A percentile compares a stretch with the other conserved stretches of the same genome.
Evolutionary conservation across 768 basidiomycete genomes (phyloP).

Genomic region (Obba rivulosa): DNA sequence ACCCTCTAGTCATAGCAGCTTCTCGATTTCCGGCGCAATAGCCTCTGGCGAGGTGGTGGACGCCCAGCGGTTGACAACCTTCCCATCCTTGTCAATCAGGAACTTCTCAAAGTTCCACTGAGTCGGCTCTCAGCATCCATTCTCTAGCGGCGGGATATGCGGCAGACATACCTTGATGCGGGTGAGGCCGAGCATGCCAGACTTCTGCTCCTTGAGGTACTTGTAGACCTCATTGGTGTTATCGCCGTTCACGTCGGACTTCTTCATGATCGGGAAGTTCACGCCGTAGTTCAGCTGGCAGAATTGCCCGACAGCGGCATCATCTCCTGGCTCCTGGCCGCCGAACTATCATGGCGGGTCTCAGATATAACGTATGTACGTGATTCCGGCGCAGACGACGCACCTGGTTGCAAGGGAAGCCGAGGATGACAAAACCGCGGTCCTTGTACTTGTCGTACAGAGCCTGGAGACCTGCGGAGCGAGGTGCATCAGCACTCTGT

Average conservation of each 20-base stretch:
- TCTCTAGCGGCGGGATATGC: not conserved
- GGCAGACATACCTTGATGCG: slow-evolving; percentile 60
- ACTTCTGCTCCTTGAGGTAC: slow-evolving; percentile 78
- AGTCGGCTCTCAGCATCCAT: not conserved
- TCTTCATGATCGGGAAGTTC: slow-evolving; percentile 86
- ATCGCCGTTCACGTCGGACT: slow-evolving; percentile 90
- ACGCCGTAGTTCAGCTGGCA: slow-evolving; percentile 85
- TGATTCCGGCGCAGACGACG: slow-evolving; percentile 11
- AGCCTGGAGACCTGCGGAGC: slow-evolving; percentile 59
- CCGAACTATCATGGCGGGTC: slow-evolving; percentile 51
- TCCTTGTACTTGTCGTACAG: slow-evolving; percentile 81
- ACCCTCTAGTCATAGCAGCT: slow-evolving; percentile 38
- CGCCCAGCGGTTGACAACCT: slow-evolving; percentile 71
- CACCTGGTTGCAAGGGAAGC: slow-evolving; percentile 90
- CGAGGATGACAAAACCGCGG: slow-evolving; percentile 69
- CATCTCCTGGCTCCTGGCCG: slow-evolving; percentile 79
- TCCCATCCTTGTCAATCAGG: slow-evolving; percentile 72
- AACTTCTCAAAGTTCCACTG: slow-evolving; percentile 95
- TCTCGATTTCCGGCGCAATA: slow-evolving; percentile 60
- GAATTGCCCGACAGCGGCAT: slow-evolving; percentile 68
- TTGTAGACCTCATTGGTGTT: slow-evolving; percentile 78
- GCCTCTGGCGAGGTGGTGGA: slow-evolving; percentile 66
- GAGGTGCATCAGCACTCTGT: not conserved
- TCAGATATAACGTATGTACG: not conserved
- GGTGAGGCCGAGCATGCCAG: slow-evolving; percentile 64